Conservation (phyloP, 2,329 filamentous ascomycete genomes). For the Fonsecaea nubica region DNA sequence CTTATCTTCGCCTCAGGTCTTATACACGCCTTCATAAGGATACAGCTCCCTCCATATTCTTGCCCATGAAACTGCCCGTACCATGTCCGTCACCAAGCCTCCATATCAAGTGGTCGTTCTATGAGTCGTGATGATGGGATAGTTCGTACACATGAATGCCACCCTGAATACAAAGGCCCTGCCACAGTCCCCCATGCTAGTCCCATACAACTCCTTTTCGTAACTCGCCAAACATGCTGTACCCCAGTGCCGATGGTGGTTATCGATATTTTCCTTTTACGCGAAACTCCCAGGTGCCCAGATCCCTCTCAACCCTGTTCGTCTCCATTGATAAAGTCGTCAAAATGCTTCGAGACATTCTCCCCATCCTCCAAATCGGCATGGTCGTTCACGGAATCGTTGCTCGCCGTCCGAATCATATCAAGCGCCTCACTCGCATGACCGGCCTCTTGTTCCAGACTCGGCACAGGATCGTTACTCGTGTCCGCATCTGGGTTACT, state of each 20-base stretch:
- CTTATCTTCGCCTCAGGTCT: not conserved
- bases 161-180: not conserved
- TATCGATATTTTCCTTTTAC: conserved; percentile 20
- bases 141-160: not conserved
- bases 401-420: conserved; percentile 37
- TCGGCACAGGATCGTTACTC: conserved; percentile 31
- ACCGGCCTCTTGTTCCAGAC: conserved; percentile 48
- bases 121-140: conserved; percentile 2
- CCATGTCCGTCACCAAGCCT: not conserved
- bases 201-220: conserved; percentile 1
- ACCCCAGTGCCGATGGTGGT: not conserved
- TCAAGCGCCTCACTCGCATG: conserved; percentile 57
- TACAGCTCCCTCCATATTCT: not conserved
- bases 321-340: conserved; percentile 41
- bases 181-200: not conserved
- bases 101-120: not conserved
- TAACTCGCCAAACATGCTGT: not conserved
- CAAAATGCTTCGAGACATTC: conserved; percentile 38
- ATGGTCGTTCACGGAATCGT: conserved; percentile 39
- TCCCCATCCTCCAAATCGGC: conserved; percentile 40
- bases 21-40: not conserved
- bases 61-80: conserved; percentile 1
- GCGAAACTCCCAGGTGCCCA: conserved; percentile 12
- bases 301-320: conserved; percentile 21
- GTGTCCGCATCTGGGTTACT: conserved; percentile 51